Conservation (phyloP, 768 basidiomycete species). For the Russula foetens region DNA sequence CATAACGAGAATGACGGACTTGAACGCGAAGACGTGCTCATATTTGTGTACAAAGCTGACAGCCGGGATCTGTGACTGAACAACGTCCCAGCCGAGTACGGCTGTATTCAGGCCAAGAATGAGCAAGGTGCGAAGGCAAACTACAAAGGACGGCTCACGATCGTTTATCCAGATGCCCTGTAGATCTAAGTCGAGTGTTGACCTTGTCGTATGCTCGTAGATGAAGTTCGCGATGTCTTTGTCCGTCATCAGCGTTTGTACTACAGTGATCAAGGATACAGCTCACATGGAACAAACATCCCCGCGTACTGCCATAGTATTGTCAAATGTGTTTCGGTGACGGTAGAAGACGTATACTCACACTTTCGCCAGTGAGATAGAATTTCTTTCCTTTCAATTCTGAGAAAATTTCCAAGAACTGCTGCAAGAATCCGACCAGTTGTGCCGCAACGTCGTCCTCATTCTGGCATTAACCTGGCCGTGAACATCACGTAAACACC, state of each 20-base stretch:
- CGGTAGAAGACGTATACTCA: slow-evolving; percentile 28
- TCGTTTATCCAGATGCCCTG: too few relatives aligned
- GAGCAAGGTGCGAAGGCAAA: not conserved
- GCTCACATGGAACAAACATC: slow-evolving; percentile 52
- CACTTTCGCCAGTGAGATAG: slow-evolving; percentile 70
- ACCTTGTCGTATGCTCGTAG: slow-evolving; percentile 41
- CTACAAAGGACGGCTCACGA: slow-evolving; percentile 37
- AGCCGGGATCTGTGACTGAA: slow-evolving; percentile 63
- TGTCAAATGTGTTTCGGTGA: not conserved
- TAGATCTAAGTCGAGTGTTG: slow-evolving; percentile 44
- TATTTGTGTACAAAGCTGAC: slow-evolving; percentile 70
- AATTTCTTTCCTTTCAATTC: slow-evolving; percentile 68
- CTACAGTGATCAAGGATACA: slow-evolving; percentile 25
- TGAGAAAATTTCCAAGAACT: slow-evolving; percentile 66
- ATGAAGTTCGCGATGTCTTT: too few relatives aligned
- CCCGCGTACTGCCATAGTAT: slow-evolving; percentile 59
- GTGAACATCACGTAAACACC: too few relatives aligned
- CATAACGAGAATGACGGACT: slow-evolving; percentile 27
- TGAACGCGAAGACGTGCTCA: too few relatives aligned
- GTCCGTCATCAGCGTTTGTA: not conserved
- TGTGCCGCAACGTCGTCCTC: too few relatives aligned
- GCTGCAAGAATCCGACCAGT: slow-evolving; percentile 63
- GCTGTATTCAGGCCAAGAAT: slow-evolving; percentile 29
- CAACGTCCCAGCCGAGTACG: slow-evolving; percentile 49
- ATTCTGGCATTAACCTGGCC: too few relatives aligned